Percentiles rank a stretch among this genome's conserved stretches.
Evolutionary conservation across 2,329 filamentous ascomycete species (phyloP).

Genomic region (Colletotrichum phormii): DNA sequence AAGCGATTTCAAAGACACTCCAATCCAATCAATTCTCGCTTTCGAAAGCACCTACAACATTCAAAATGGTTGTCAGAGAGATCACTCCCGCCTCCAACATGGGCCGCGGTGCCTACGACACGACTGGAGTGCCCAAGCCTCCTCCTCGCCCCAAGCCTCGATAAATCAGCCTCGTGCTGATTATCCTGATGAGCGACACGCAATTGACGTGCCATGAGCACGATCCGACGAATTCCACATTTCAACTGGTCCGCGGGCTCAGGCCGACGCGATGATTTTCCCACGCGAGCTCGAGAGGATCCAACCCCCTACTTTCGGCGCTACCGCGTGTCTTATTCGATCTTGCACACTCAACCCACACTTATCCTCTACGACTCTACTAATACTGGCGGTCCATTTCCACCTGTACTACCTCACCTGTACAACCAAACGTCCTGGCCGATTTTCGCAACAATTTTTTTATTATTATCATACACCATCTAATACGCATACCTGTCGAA

Average conservation of each 20-base stretch:
- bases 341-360: slow-evolving; percentile 16
- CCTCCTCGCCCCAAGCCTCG: slow-evolving; percentile 54
- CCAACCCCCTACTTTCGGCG: slow-evolving; percentile 10
- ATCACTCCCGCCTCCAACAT: slow-evolving; percentile 54
- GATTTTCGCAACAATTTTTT: slow-evolving; percentile 35
- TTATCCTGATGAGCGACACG: background rate
- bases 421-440: slow-evolving; percentile 29
- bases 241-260: slow-evolving; percentile 10
- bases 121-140: slow-evolving; percentile 61
- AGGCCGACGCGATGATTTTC: slow-evolving; percentile 38
- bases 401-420: slow-evolving; percentile 31
- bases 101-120: slow-evolving; percentile 65
- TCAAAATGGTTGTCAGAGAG: slow-evolving; percentile 51
- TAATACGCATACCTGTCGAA: slow-evolving; percentile 50
- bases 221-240: slow-evolving; percentile 4
- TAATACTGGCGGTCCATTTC: slow-evolving; percentile 31
- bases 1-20: slow-evolving; percentile 16
- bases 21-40: background rate
- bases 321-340: slow-evolving; percentile 27
- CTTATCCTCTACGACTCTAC: slow-evolving; percentile 27
- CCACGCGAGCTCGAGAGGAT: slow-evolving; percentile 35
- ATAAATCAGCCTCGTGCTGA: slow-evolving; percentile 41
- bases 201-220: slow-evolving; percentile 20
- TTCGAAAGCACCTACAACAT: slow-evolving; percentile 4
- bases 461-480: slow-evolving; percentile 44